Conservation (phyloP, 1,284 basidiomycete genomes). For the Uromyces viciae-fabae region DNA sequence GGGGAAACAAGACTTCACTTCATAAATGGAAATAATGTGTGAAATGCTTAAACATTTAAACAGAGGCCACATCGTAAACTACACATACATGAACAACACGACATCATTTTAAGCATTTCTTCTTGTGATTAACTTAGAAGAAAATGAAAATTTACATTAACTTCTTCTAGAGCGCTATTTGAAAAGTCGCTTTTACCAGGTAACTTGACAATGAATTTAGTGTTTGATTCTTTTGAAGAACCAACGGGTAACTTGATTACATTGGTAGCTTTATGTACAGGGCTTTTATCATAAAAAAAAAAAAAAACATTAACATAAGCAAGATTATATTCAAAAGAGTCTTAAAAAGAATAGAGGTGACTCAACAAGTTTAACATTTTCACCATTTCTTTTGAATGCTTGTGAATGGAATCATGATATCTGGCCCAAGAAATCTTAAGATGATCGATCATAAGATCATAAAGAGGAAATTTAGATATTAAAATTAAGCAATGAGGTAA, state of each 20-base stretch:
- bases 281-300: neutral
- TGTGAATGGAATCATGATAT: conserved; percentile 54
- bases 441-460: conserved; percentile 87
- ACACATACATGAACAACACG: conserved; percentile 49
- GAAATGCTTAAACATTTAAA: conserved; percentile 92
- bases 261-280: conserved; percentile 14
- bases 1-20: conserved; percentile 56
- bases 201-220: conserved; percentile 36
- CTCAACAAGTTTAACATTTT: conserved; percentile 53
- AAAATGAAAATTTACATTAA: conserved; percentile 24
- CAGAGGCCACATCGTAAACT: conserved; percentile 91
- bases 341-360: conserved; percentile 51
- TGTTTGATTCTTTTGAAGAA: conserved; percentile 20
- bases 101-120: neutral
- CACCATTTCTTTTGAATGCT: conserved; percentile 55
- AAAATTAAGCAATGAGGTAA: conserved; percentile 77
- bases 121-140: conserved; percentile 42
- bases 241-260: conserved; percentile 26
- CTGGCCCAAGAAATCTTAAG: conserved; percentile 60
- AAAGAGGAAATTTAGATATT: conserved; percentile 83
- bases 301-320: neutral
- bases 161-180: conserved; percentile 32
- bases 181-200: conserved; percentile 31
- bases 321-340: conserved; percentile 31
- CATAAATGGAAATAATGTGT: conserved; percentile 86